These are phyloP conservation scores for Alternaria ventricosa DNA, from an alignment of 2,329 filamentous ascomycete genomes.

Conservation along the genomic window DNA sequence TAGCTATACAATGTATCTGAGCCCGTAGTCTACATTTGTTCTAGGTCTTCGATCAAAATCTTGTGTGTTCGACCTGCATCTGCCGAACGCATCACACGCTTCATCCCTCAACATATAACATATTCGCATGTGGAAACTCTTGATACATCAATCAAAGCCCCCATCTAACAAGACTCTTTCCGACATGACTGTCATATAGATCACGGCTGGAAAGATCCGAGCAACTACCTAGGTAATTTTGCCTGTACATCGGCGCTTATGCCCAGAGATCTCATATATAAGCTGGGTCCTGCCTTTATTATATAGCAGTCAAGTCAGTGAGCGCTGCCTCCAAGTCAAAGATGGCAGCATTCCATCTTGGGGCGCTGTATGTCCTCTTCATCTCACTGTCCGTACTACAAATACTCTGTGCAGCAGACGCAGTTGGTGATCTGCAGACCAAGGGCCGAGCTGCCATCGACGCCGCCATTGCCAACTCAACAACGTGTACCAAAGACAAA, in stretches of 20 bases:
- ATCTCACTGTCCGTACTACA: constrained; percentile 25
- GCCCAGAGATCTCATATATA: constrained; percentile 18
- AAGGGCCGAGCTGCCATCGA: constrained; percentile 37
- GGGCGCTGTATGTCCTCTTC: constrained; percentile 31
- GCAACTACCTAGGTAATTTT: neutral
- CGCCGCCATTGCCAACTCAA: constrained; percentile 35
- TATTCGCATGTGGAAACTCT: constrained; percentile 10
- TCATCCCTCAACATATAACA: constrained; percentile 16
- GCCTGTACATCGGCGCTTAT: neutral
- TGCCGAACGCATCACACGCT: constrained; percentile 23
- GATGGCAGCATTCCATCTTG: constrained; percentile 27
- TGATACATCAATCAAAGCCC: constrained; percentile 25
- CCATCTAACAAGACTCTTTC: constrained; percentile 24
- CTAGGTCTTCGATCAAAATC: constrained; percentile 19
- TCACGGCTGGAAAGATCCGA: constrained; percentile 18
- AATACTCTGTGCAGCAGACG: constrained; percentile 32
- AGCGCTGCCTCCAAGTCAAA: neutral
- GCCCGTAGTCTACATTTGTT: constrained; percentile 20
- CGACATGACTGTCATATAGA: constrained; percentile 11
- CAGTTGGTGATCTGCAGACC: constrained; percentile 33
- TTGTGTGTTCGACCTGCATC: constrained; percentile 16
- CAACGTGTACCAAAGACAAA: constrained; percentile 41
- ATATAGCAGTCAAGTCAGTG: constrained; percentile 1
- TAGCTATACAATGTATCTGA: constrained; percentile 14
- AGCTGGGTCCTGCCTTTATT: constrained; percentile 11